phyloP scores from a whole-genome alignment of 768 basidiomycete genomes.

The Hydnum rufescens region DNA sequence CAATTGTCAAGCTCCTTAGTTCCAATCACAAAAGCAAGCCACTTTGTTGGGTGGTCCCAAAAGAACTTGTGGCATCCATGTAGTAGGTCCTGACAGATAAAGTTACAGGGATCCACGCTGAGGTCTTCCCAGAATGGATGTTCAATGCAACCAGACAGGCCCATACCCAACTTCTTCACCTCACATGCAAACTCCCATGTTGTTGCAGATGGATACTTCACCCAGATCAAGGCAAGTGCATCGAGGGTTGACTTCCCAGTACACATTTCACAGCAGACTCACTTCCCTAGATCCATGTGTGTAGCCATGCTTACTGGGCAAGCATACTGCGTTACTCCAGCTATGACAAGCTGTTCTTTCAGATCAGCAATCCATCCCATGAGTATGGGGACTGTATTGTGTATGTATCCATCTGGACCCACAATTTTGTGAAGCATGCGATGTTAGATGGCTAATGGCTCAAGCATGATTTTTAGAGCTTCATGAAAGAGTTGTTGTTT shows the following conservation, averaged over 20 bases:
- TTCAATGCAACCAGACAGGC: slow-evolving; percentile 16
- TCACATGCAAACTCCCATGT: slow-evolving; percentile 20
- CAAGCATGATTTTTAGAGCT: slow-evolving; percentile 18
- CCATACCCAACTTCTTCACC: slow-evolving; percentile 18
- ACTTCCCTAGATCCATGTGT: neutral
- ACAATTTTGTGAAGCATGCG: slow-evolving; percentile 18
- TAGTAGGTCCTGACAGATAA: slow-evolving; percentile 25
- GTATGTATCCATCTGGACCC: slow-evolving; percentile 20
- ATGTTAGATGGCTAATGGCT: slow-evolving; percentile 17
- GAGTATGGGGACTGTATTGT: slow-evolving; percentile 22
- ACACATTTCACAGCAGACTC: neutral
- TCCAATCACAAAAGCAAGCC: slow-evolving; percentile 15
- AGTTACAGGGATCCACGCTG: slow-evolving; percentile 10
- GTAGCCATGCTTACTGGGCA: slow-evolving; percentile 7
- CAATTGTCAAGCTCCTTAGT: slow-evolving; percentile 10
- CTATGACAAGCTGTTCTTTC: slow-evolving; percentile 9
- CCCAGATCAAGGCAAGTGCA: neutral
- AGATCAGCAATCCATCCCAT: slow-evolving; percentile 14
- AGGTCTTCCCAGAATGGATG: slow-evolving; percentile 14
- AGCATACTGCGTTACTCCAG: slow-evolving; percentile 2
- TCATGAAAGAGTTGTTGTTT: slow-evolving; percentile 20
- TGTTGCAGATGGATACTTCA: slow-evolving; percentile 23
- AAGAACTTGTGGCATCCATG: slow-evolving; percentile 24
- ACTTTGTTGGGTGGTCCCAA: slow-evolving; percentile 22
- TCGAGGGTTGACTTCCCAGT: neutral